Conservation (phyloP, 164 flowering plant species). For the Hamamelis virginiana region DNA sequence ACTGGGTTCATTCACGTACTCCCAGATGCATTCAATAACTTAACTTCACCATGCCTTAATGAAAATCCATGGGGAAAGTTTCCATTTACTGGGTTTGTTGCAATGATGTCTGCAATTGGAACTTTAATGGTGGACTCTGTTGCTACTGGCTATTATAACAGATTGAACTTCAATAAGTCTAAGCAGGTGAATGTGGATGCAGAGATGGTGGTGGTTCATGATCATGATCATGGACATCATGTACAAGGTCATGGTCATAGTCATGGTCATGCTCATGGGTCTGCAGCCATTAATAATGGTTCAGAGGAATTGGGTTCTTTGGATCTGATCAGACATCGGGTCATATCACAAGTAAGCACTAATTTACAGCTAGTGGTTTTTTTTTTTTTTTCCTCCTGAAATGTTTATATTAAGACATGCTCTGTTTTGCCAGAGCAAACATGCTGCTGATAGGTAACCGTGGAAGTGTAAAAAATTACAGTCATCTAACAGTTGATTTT, state of each 20-base stretch:
- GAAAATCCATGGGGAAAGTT: slow-evolving; percentile 33
- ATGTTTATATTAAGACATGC: too few species aligned
- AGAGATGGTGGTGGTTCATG: slow-evolving; percentile 11
- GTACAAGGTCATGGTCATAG: slow-evolving; percentile 48
- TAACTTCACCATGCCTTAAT: slow-evolving; percentile 29
- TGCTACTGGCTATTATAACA: slow-evolving; percentile 30
- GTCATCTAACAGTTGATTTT: too few species aligned
- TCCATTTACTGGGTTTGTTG: slow-evolving; percentile 39
- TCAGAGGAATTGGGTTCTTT: neutral
- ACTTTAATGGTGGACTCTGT: slow-evolving; percentile 34
- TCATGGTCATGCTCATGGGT: slow-evolving; percentile 50
- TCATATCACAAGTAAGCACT: slow-evolving; percentile 44
- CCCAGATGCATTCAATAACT: slow-evolving; percentile 26
- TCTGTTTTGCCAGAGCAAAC: too few species aligned
- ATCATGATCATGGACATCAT: slow-evolving; percentile 29
- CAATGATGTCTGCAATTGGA: slow-evolving; percentile 36
- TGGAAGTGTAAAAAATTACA: too few species aligned
- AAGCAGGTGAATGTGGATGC: slow-evolving; percentile 2
- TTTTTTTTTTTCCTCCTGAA: too few species aligned
- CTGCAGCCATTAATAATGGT: slow-evolving; percentile 13
- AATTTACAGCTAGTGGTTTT: too few species aligned
- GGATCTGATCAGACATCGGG: slow-evolving; percentile 32
- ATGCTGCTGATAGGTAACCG: too few species aligned
- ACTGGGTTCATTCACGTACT: slow-evolving; percentile 43
- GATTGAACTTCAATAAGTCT: slow-evolving; percentile 10